These are phyloP conservation scores for Coemansia sp. DNA, from an alignment of 371 early-diverging fungal species.

Conservation along the genomic window DNA sequence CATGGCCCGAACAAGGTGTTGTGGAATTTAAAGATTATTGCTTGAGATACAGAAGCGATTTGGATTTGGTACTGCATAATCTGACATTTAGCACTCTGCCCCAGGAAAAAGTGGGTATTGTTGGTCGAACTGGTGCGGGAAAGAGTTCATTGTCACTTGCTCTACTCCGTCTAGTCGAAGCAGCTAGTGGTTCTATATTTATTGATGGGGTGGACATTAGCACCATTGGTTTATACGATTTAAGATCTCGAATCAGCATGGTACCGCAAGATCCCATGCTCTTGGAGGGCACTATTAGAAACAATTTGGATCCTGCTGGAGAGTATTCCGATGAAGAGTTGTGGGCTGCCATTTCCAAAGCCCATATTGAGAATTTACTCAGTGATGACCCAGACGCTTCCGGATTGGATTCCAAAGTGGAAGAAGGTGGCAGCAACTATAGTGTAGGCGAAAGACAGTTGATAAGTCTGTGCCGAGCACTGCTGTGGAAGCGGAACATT, in stretches of 20 bases:
- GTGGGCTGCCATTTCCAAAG: background rate
- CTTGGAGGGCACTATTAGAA: background rate
- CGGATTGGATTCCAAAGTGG: constrained; percentile 51
- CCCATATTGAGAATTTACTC: background rate
- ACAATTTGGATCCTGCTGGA: background rate
- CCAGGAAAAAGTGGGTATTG: background rate
- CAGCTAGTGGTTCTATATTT: background rate
- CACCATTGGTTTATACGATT: background rate
- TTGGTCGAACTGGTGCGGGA: constrained; percentile 50
- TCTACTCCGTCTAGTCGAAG: constrained; percentile 33
- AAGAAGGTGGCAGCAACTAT: constrained; percentile 58
- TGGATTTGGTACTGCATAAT: background rate
- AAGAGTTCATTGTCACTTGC: constrained; percentile 50
- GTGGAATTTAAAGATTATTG: background rate
- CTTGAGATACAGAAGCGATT: background rate
- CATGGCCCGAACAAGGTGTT: background rate
- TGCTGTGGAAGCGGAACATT: constrained; percentile 52
- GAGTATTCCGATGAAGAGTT: background rate
- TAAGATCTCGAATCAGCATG: background rate
- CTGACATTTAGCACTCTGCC: background rate
- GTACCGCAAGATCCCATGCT: background rate
- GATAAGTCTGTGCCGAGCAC: constrained; percentile 50
- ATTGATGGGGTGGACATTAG: background rate
- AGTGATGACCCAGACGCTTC: background rate
- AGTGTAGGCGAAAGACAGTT: constrained; percentile 62